Base-by-base conservation (phyloP, 495 filamentous ascomycete genomes). In the Penicillium lividum region DNA sequence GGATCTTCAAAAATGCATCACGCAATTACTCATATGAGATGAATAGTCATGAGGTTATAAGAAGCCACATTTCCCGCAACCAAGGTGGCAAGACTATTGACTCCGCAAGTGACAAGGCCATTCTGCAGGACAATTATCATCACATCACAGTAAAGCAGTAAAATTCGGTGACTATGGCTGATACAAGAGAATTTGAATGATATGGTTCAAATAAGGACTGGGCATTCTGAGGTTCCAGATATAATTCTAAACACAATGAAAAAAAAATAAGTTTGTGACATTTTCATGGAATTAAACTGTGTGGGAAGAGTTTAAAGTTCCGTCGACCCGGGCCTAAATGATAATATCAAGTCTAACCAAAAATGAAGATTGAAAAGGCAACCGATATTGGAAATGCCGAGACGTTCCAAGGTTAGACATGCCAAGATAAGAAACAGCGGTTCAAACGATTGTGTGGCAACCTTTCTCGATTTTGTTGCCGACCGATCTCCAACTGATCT, bases 51-150 rank as follows among this genome's bases (percentile, higher is more conserved):
- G 44, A 47, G 3, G 9, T 47, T 11, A 4, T 9, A 27, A 47
- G 27, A 22, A 47, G 44, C 27, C 27, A 47, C 44, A 28, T 47
- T 9, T 27, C 22, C 5, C 44, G 44, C 44, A 28, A 28, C 10
- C 44, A 47, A 27, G 44, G 18, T 5, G 18, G 9, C 22, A 47
- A 47, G 9, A 11, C 22, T 2, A 13, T 29, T n/a, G 44, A 47
- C 28, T 47, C 44, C 11, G 44, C 44, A 27, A 47, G 44, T 28
- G 44, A 47, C 11, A 47, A 47, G 44, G 44, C 44, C 11, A 47
- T 47, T 47, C 13, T 5, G 22, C 22, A 47, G 22, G 22, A 47
- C 1, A 28, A 28, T 13, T 47, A 13, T 13, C 28, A 47, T 47
- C 44, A 47, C 2, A 47, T 47, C 22, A 47, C 44, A 4, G 44